These are phyloP conservation scores for Euphorbia schlechtendalii DNA, from an alignment of 441 rosid genomes.

Conservation along the genomic window DNA sequence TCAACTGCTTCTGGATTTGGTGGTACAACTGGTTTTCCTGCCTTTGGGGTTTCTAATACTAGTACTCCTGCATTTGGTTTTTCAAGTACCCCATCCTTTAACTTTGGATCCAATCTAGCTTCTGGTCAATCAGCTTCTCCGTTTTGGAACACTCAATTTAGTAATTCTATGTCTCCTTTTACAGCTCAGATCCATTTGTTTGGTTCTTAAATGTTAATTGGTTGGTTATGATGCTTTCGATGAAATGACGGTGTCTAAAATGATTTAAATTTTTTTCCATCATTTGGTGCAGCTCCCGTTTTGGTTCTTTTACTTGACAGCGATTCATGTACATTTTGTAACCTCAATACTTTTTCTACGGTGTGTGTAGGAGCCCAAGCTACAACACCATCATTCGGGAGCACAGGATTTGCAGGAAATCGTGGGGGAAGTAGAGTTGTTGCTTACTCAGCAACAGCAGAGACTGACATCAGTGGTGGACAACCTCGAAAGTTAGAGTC, in stretches of 20 bases:
- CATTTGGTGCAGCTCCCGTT: background rate
- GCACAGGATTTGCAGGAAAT: slow-evolving; percentile 57
- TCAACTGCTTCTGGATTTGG: slow-evolving; percentile 51
- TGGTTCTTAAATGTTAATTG: slow-evolving; percentile 21
- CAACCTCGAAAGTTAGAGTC: slow-evolving; percentile 78
- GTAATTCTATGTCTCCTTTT: slow-evolving; percentile 45
- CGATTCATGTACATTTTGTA: background rate
- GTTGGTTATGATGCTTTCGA: slow-evolving; percentile 12
- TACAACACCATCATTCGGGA: slow-evolving; percentile 52
- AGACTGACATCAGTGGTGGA: slow-evolving; percentile 44
- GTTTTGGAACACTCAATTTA: slow-evolving; percentile 48
- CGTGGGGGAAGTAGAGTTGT: slow-evolving; percentile 77
- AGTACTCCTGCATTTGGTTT: slow-evolving; percentile 34
- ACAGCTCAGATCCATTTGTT: slow-evolving; percentile 67
- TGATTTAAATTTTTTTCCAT: background rate
- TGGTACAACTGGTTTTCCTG: slow-evolving; percentile 29
- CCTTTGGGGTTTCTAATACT: slow-evolving; percentile 48
- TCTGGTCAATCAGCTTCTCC: slow-evolving; percentile 19
- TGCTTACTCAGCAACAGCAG: slow-evolving; percentile 58
- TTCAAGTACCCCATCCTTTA: slow-evolving; percentile 36
- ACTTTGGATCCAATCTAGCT: slow-evolving; percentile 43
- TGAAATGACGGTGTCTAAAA: background rate
- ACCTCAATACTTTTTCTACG: slow-evolving; percentile 21
- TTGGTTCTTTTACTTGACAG: background rate
- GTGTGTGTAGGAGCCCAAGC: slow-evolving; percentile 55